Base-by-base conservation (phyloP, 2,329 filamentous ascomycete genomes). In the Hymenoscyphus fraxineus region DNA sequence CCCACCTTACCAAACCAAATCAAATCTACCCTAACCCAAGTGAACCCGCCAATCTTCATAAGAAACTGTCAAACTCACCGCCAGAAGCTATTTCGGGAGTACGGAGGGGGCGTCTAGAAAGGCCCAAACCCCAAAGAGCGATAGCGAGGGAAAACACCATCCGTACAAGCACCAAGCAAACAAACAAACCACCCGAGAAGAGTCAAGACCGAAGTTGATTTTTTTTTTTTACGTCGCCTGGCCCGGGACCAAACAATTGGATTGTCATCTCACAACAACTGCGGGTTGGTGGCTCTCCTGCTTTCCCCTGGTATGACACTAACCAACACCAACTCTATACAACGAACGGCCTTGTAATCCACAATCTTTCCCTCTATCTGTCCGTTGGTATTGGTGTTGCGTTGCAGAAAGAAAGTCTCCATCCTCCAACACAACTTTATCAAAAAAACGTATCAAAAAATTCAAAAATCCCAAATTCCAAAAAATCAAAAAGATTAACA, bases 291-390 rank as follows among this genome's bases (percentile, higher is more conserved):
- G 44, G 44, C 19, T 51, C 61, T 54, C 54, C 60, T 51, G 41
- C 55, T 62, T 60, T 47, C 61, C 40, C 58, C 55, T 63, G 39
- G 61, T 65, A 66, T 65, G 63, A 65, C 61, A 61, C 51, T 58
- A 55, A 58, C 65, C 65, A 61, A 62, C 66, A 61, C 56, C 56
- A 58, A 27, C 27, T 27, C 27, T 27, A 27, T 27, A 27, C 27
- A 27, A 27, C 27, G 27, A 27, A 27, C 60, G 58, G 51, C 63
- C 27, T 61, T 64, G 58, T 58, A 61, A 61, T 60, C 57, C 60
- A 54, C 63, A 62, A 58, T 44, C 62, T 66, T 64, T 22, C 19
- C 27, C 4, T 55, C 19, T 27, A 27, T 27, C 27, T 27, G 27
- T 27, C 16, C 55, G 31, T 35, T 58, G 55, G 55, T 27, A 27